These are phyloP conservation scores for Umbellularia californica DNA, from an alignment of 164 flowering plant species.

Conservation along the genomic window DNA sequence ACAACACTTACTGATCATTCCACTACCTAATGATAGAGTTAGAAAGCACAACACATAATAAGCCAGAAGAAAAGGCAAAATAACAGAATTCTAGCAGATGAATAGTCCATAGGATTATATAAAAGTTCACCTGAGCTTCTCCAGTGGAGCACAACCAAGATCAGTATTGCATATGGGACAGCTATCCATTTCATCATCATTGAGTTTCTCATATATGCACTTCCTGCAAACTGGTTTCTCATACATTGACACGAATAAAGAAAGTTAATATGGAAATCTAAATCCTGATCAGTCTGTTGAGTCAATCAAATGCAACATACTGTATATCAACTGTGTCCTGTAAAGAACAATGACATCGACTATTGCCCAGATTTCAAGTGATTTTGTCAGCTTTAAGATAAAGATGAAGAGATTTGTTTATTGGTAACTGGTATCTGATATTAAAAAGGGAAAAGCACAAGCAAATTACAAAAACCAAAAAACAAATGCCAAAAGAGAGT, in stretches of 20 bases:
- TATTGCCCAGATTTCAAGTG: too few relatives aligned
- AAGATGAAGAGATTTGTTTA: too few relatives aligned
- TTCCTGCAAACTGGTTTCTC: slow-evolving; percentile 77
- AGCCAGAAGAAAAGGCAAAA: background rate
- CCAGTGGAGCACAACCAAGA: slow-evolving; percentile 76
- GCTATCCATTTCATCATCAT: slow-evolving; percentile 62
- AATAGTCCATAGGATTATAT: background rate
- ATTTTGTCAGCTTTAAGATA: too few relatives aligned
- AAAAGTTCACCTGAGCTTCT: slow-evolving; percentile 68
- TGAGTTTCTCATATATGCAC: slow-evolving; percentile 55
- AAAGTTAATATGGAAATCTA: background rate
- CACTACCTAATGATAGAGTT: background rate
- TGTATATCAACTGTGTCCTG: background rate
- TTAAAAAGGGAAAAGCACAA: too few relatives aligned
- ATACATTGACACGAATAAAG: background rate
- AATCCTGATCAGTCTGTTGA: background rate
- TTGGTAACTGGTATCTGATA: too few relatives aligned
- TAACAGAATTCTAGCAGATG: background rate
- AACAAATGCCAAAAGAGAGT: too few relatives aligned
- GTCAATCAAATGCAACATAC: background rate
- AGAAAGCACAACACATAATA: background rate
- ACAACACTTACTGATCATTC: too few relatives aligned
- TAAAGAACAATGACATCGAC: too few relatives aligned
- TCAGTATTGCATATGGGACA: slow-evolving; percentile 88
- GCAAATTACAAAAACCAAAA: too few relatives aligned